Conservation (phyloP, 495 filamentous ascomycete genomes). For the Neurospora discreta region DNA sequence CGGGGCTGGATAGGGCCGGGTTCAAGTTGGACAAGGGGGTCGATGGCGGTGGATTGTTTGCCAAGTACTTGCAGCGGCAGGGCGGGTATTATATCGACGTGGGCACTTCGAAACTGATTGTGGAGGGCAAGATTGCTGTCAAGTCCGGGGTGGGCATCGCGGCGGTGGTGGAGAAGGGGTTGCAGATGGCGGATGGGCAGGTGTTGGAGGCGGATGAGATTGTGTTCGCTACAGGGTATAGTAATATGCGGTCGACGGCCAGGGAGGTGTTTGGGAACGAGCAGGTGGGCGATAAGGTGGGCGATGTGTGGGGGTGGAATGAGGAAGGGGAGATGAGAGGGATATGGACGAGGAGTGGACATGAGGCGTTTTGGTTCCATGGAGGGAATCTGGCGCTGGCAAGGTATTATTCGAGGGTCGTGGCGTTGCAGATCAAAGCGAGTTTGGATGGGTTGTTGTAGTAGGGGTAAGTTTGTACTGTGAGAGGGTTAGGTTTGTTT, state of each 20-base stretch:
- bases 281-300: slow-evolving; percentile 47
- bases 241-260: slow-evolving; percentile 60
- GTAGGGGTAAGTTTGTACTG: neutral
- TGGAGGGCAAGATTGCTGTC: slow-evolving; percentile 64
- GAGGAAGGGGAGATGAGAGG: slow-evolving; percentile 61
- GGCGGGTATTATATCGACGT: slow-evolving; percentile 82
- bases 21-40: slow-evolving; percentile 61
- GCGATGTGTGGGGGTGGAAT: slow-evolving; percentile 70
- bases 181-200: slow-evolving; percentile 56
- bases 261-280: slow-evolving; percentile 58
- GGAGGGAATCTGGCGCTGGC: slow-evolving; percentile 69
- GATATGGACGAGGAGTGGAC: slow-evolving; percentile 62
- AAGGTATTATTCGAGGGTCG: slow-evolving; percentile 56
- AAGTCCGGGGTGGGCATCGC: slow-evolving; percentile 59
- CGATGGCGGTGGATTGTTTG: slow-evolving; percentile 50
- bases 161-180: slow-evolving; percentile 46
- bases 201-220: slow-evolving; percentile 68
- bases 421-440: slow-evolving; percentile 71
- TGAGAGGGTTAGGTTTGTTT: neutral
- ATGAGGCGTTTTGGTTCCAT: slow-evolving; percentile 75
- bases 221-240: slow-evolving; percentile 73
- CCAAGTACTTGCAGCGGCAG: slow-evolving; percentile 68
- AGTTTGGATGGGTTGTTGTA: slow-evolving; percentile 40
- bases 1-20: slow-evolving; percentile 52
- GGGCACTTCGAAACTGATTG: slow-evolving; percentile 59